Evolutionary conservation across 768 basidiomycete species (phyloP), one percentile per base, ranked within the genome.

Genomic region (Nidularia sp.): DNA sequence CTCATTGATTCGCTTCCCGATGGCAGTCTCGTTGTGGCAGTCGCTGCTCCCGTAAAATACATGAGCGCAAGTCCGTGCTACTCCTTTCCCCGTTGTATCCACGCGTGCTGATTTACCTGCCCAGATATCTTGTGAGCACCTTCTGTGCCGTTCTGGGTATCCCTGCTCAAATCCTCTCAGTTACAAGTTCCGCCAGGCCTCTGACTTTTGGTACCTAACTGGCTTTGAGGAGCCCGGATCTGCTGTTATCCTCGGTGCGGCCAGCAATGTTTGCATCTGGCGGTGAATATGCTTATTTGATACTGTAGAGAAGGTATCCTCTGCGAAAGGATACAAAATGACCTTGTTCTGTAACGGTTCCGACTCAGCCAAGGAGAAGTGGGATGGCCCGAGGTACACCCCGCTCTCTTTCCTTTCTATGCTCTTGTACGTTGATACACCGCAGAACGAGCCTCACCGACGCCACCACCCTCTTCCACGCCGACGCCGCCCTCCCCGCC

Each of bases 171-270:
- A 60, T 13, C 45, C 51, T 47, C 48, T 35, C 35, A 98, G 95
- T 67, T 97, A 98, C 77, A 94, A 94, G 66, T 97, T 91, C 64
- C 83, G 96, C 22, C 96, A 96, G 69, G 83, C 84, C 0, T 93
- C 90, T 35, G 87, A 96, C 68, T 91, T 95, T 65, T 93, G 88
- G 88, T 98, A 99, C 66, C 75, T 99, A 10, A 97, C 97, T 0
- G 97, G 97, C 8, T 97, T 97, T 61, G 84, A 93, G 52, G 96
- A 98, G 64, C 91, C 94, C 1, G 88, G 96, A 51, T 82, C 96
- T 13, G 94, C 91, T 0, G 73, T 98, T 42, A 76, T 98, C 36
- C 76, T 99, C 45, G 85, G 93, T 90, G 47, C 35, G 75, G 53
- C 33, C 3, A 22, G 22, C 4, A 18, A 51, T 42, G 13, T 18